phyloP scores from a whole-genome alignment of 2,329 filamentous ascomycete genomes.

The Atkinsonella hypoxylon region DNA sequence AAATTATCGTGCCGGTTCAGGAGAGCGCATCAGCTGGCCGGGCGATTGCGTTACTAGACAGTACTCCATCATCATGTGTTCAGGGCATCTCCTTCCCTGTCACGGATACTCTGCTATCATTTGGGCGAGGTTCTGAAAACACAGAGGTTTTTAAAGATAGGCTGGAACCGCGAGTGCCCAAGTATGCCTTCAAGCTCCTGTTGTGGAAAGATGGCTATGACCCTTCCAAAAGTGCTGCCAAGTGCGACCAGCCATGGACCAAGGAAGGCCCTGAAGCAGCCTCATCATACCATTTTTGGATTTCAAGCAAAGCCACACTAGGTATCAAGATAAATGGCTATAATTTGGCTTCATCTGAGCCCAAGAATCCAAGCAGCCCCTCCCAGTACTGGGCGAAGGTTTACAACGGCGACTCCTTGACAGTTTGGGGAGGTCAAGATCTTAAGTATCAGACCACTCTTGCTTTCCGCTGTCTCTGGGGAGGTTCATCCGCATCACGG shows the following conservation, averaged over 20 bases:
- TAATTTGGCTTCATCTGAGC: conserved; percentile 45
- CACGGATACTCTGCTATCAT: conserved; percentile 56
- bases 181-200: conserved; percentile 67
- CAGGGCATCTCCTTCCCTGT: conserved; percentile 52
- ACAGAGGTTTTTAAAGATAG: conserved; percentile 52
- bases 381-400: conserved; percentile 56
- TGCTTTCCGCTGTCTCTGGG: conserved; percentile 43
- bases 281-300: conserved; percentile 54
- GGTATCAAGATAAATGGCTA: conserved; percentile 69
- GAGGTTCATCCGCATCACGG: conserved; percentile 36
- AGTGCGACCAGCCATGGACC: conserved; percentile 38
- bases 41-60: conserved; percentile 53
- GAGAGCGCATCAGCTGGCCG: conserved; percentile 23
- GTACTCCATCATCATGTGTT: conserved; percentile 53
- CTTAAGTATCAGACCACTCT: conserved; percentile 31
- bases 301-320: conserved; percentile 66
- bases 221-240: conserved; percentile 37
- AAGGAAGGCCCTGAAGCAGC: conserved; percentile 23
- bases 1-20: conserved; percentile 24
- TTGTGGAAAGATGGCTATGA: conserved; percentile 62
- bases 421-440: conserved; percentile 49
- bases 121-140: conserved; percentile 61
- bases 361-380: conserved; percentile 39
- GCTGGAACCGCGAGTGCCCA: conserved; percentile 62
- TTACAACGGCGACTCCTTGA: conserved; percentile 65